These are phyloP conservation scores for Periconia sp. DNA, from an alignment of 2,329 filamentous ascomycete genomes.

Conservation along the genomic window DNA sequence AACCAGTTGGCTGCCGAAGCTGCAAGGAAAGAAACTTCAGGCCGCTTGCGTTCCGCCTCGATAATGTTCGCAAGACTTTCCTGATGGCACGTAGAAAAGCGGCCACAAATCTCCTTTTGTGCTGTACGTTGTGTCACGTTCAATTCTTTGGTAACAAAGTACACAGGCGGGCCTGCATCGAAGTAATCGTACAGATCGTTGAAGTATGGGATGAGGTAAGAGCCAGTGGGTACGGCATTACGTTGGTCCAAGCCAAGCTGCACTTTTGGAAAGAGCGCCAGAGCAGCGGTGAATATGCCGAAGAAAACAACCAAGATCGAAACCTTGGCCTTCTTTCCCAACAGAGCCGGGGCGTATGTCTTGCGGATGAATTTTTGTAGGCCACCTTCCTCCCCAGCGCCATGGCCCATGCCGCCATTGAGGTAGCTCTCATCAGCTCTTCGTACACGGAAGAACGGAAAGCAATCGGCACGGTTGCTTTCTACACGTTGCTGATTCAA, in stretches of 20 bases:
- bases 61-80: constrained; percentile 85
- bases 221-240: constrained; percentile 89
- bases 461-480: constrained; percentile 83
- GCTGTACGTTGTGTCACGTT: constrained; percentile 74
- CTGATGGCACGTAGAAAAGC: constrained; percentile 84
- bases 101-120: constrained; percentile 85
- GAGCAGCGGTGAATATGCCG: constrained; percentile 79
- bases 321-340: constrained; percentile 79
- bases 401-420: constrained; percentile 64
- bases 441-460: constrained; percentile 83
- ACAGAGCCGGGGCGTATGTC: constrained; percentile 77
- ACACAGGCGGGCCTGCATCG: constrained; percentile 87
- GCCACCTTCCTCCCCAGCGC: constrained; percentile 78
- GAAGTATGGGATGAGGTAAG: constrained; percentile 94
- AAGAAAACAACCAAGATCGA: constrained; percentile 78
- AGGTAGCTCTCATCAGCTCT: constrained; percentile 71
- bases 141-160: constrained; percentile 84
- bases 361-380: constrained; percentile 90
- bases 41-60: constrained; percentile 90
- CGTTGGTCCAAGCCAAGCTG: constrained; percentile 90
- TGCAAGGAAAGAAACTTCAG: constrained; percentile 83
- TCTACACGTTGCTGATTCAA: constrained; percentile 92
- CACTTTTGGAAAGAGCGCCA: constrained; percentile 83
- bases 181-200: constrained; percentile 94
- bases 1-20: constrained; percentile 93